These are phyloP conservation scores for Sporothrix sp. DNA, from an alignment of 2,329 filamentous ascomycete genomes.

Conservation along the genomic window DNA sequence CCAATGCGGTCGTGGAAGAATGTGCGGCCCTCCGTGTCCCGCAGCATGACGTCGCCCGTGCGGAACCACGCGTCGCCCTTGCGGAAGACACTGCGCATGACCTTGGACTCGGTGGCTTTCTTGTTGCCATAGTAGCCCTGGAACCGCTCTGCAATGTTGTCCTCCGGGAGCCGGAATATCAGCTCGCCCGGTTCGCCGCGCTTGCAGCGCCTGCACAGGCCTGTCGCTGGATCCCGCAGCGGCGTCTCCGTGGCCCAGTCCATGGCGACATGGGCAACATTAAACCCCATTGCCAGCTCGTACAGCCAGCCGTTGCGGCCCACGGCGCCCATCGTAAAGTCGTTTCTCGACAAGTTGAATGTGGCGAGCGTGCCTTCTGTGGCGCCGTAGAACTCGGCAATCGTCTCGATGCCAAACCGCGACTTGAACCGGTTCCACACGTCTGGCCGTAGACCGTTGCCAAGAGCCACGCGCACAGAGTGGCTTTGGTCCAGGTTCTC, in stretches of 20 bases:
- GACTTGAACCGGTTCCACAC: slow-evolving; percentile 78
- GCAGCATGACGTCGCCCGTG: slow-evolving; percentile 71
- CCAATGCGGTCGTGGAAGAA: slow-evolving; percentile 77
- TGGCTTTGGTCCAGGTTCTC: slow-evolving; percentile 63
- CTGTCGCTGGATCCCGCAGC: slow-evolving; percentile 55
- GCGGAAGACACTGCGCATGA: slow-evolving; percentile 61
- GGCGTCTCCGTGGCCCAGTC: slow-evolving; percentile 63
- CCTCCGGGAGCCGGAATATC: slow-evolving; percentile 58
- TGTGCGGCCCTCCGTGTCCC: slow-evolving; percentile 58
- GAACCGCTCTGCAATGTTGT: slow-evolving; percentile 53
- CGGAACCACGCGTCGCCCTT: slow-evolving; percentile 77
- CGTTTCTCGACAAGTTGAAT: slow-evolving; percentile 66
- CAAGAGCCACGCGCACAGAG: slow-evolving; percentile 64
- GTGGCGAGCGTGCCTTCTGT: slow-evolving; percentile 61
- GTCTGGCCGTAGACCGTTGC: slow-evolving; percentile 77
- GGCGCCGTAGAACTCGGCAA: slow-evolving; percentile 73
- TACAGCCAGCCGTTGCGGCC: slow-evolving; percentile 60
- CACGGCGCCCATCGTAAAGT: slow-evolving; percentile 65
- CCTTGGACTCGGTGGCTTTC: slow-evolving; percentile 61
- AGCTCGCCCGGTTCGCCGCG: slow-evolving; percentile 64
- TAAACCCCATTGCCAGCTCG: slow-evolving; percentile 40
- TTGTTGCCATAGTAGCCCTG: slow-evolving; percentile 75
- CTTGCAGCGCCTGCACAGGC: slow-evolving; percentile 52
- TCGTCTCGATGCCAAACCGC: slow-evolving; percentile 63
- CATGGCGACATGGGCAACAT: slow-evolving; percentile 53